Evolutionary conservation across 2,329 filamentous ascomycete species (phyloP), one percentile per base, ranked within the genome.

Genomic region (Biscogniauxia marginata): DNA sequence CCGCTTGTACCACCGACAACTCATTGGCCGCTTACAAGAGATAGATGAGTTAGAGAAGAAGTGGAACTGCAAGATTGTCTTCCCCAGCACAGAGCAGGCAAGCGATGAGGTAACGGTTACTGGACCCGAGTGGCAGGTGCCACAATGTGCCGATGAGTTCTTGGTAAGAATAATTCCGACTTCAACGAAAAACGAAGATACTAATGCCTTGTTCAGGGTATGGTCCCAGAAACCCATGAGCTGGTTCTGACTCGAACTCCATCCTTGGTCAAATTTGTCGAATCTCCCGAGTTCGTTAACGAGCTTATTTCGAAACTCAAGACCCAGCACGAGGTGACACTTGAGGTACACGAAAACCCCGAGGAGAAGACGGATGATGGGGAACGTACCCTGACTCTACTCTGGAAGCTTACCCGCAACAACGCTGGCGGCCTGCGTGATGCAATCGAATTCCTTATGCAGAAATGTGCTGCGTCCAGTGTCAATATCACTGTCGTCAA

Each of bases 51-150:
- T 99, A 51, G 95, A 99, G 79, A 96, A 96, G 81, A 97, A 96
- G 77, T 98, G 93, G 89, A 98, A 98, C 74, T 99, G 95, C 86
- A 98, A 98, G 79, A 96, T 99, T 70, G 90, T 92, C 65, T 99
- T 99, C 71, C 95, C 95, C 7, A 96, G 93, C 76, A 98, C 95
- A 8, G 95, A 99, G 73, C 90, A 96, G 75, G 95, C 95, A 20
- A 98, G 93, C 71, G 95, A 99, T 69, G 89, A 96, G 69, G 92
- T 99, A 52, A 96, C 89, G 18, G 92, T 99, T 56, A 96, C 92
- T 59, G 95, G 95, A 4, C 95, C 95, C 50, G 93, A 98, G 77
- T 99, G 96, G 84, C 95, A 98, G 80, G 93, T 99, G 34, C 93
- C 95, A 60, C 90, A 96, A 71, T 96, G 93, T 66, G 92, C 97